These are phyloP conservation scores for Vararia minispora DNA, from an alignment of 768 basidiomycete species.

Conservation along the genomic window DNA sequence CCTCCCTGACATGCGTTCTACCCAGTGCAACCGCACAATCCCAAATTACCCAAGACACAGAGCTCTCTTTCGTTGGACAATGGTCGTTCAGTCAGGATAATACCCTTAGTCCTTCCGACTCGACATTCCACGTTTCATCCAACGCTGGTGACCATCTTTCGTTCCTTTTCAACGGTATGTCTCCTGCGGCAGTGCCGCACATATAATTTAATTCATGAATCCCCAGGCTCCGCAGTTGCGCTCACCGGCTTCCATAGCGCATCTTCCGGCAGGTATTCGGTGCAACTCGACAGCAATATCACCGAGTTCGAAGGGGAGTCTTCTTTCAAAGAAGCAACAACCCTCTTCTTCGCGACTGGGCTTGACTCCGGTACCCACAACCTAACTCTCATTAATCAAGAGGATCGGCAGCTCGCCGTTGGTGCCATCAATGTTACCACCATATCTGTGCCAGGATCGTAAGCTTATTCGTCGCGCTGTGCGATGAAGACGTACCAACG, in stretches of 20 bases:
- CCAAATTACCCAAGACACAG: slow-evolving; percentile 30
- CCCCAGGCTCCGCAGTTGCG: slow-evolving; percentile 48
- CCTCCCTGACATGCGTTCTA: no score
- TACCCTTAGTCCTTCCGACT: slow-evolving; percentile 14
- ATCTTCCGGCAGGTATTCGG: slow-evolving; percentile 44
- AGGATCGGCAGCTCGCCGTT: slow-evolving; percentile 33
- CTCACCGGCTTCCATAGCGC: slow-evolving; percentile 52
- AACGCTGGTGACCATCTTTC: slow-evolving; percentile 35
- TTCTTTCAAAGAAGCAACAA: slow-evolving; percentile 38
- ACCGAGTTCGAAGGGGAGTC: slow-evolving; percentile 38
- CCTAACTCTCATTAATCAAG: slow-evolving; percentile 40
- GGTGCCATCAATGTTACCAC: slow-evolving; percentile 42
- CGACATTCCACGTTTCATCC: slow-evolving; percentile 21
- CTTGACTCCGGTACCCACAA: slow-evolving; percentile 40
- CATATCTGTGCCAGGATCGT: slow-evolving; percentile 13
- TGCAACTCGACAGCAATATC: slow-evolving; percentile 40
- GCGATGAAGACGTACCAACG: no score
- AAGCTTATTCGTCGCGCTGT: no score
- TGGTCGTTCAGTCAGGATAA: slow-evolving; percentile 32
- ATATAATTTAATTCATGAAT: no score
- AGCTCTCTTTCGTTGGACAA: slow-evolving; percentile 39
- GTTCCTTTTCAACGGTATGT: slow-evolving; percentile 37
- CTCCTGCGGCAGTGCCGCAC: not conserved
- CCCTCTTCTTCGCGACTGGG: slow-evolving; percentile 55
- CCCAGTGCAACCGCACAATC: slow-evolving; percentile 25